Percentiles rank a stretch among this genome's conserved stretches.
Evolutionary conservation across 176 grass and related monocot genomes (phyloP).

Genomic region (Dendrocalamus sinicus): DNA sequence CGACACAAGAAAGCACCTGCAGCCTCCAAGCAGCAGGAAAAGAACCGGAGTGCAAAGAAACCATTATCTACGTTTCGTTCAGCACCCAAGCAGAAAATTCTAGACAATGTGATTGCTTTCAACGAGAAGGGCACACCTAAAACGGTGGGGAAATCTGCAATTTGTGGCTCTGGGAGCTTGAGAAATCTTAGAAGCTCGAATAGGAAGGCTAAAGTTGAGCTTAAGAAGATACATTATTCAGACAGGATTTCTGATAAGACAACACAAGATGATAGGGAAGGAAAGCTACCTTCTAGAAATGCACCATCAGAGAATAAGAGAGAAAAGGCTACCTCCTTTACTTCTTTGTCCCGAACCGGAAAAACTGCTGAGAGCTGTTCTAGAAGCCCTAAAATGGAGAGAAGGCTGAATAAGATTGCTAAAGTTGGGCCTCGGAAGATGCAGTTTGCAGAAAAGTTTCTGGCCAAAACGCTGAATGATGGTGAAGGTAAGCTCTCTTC

Average conservation of each 20-base stretch:
- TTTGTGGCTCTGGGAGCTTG: constrained; percentile 42
- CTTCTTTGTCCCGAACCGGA: constrained; percentile 51
- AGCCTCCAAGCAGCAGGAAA: constrained; percentile 46
- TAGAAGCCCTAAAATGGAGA: constrained; percentile 54
- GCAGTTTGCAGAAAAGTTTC: constrained; percentile 48
- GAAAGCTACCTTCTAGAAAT: constrained; percentile 46
- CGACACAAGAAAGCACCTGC: constrained; percentile 53
- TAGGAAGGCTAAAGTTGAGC: constrained; percentile 61
- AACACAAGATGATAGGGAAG: constrained; percentile 43
- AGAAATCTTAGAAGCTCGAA: constrained; percentile 55
- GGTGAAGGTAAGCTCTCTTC: constrained; percentile 54
- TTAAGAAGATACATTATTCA: constrained; percentile 53
- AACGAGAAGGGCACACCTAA: constrained; percentile 51
- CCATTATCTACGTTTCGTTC: constrained; percentile 61
- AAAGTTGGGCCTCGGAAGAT: constrained; percentile 44
- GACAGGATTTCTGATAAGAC: constrained; percentile 58
- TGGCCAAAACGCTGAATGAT: constrained; percentile 31
- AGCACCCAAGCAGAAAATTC: constrained; percentile 54
- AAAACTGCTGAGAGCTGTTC: constrained; percentile 47
- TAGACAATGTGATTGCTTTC: constrained; percentile 60
- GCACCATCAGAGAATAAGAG: constrained; percentile 41
- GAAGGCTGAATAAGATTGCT: constrained; percentile 27
- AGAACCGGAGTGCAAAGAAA: constrained; percentile 62
- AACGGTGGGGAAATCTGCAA: constrained; percentile 46
- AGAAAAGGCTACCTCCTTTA: constrained; percentile 54